Evolutionary conservation across 139 green algal species (phyloP).

Genomic region (Chlorella sorokiniana): DNA sequence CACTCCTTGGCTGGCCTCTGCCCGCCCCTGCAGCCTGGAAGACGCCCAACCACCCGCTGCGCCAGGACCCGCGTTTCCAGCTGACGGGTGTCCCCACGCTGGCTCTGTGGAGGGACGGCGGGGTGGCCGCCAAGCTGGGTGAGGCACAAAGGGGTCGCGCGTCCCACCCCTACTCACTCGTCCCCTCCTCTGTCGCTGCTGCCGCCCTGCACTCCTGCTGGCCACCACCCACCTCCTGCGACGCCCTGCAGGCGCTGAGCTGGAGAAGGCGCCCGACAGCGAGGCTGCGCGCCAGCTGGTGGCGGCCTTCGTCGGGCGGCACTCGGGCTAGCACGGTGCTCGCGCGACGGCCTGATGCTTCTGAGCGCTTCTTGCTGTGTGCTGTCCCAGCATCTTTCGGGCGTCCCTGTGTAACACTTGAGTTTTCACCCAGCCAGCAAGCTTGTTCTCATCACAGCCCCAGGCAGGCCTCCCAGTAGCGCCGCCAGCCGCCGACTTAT

Average conservation of each 20-base stretch:
- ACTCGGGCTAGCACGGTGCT: too few relatives aligned
- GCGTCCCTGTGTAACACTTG: too few relatives aligned
- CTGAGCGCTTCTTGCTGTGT: too few relatives aligned
- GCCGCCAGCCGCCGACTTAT: too few relatives aligned
- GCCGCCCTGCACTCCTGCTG: neutral
- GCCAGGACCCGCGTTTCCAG: slow-evolving; percentile 16
- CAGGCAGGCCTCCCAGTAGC: too few relatives aligned
- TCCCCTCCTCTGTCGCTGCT: neutral
- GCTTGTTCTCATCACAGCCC: too few relatives aligned
- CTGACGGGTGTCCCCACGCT: slow-evolving; percentile 17
- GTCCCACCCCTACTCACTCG: too few relatives aligned
- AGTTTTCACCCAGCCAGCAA: too few relatives aligned
- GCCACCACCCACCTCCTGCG: neutral
- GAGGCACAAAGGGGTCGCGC: neutral
- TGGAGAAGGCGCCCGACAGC: neutral
- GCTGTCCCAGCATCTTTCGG: too few relatives aligned
- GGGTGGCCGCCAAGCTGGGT: slow-evolving; percentile 17
- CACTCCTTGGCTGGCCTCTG: too few relatives aligned
- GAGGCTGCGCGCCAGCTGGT: neutral
- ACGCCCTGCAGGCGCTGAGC: slow-evolving; percentile 22
- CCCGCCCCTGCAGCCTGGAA: slow-evolving; percentile 13
- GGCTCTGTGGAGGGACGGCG: neutral
- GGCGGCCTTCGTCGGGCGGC: neutral
- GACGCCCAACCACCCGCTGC: slow-evolving; percentile 11
- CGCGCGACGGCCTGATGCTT: too few relatives aligned